A percentile compares a stretch with the other conserved stretches of the same genome.
These are phyloP conservation scores for Chamaenerion angustifolium DNA, from an alignment of 345 rosid genomes.

Conservation along the genomic window DNA sequence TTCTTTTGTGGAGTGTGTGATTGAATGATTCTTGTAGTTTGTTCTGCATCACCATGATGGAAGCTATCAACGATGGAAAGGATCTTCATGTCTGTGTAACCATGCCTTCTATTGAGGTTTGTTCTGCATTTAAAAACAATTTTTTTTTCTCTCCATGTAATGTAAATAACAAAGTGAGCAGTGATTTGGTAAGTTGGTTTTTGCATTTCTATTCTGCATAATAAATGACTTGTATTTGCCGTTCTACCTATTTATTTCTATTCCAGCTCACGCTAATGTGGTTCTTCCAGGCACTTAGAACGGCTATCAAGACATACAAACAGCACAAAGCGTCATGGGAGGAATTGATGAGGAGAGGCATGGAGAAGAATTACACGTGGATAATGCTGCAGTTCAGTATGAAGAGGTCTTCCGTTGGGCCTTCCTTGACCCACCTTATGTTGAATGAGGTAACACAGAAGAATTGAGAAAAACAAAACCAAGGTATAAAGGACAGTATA, in stretches of 20 bases:
- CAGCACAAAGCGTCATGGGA: conserved; percentile 68
- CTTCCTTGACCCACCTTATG: conserved; percentile 57
- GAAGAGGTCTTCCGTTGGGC: conserved; percentile 87
- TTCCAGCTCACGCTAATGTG: too few relatives aligned
- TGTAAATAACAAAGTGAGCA: too few relatives aligned
- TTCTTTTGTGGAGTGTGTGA: too few relatives aligned
- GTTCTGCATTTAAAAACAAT: background rate
- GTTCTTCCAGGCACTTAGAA: conserved; percentile 39
- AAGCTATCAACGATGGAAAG: conserved; percentile 59
- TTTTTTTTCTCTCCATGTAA: background rate
- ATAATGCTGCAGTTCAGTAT: conserved; percentile 72
- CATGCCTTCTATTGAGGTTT: conserved; percentile 80
- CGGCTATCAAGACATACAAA: conserved; percentile 53
- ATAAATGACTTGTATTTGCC: too few relatives aligned
- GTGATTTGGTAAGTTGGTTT: too few relatives aligned
- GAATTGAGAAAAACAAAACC: background rate
- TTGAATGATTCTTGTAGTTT: too few relatives aligned
- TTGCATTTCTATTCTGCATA: too few relatives aligned
- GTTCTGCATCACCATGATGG: conserved; percentile 91
- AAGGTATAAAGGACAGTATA: too few relatives aligned
- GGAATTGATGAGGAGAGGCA: conserved; percentile 71
- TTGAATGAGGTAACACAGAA: conserved; percentile 14
- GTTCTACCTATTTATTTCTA: too few relatives aligned
- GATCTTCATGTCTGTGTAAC: conserved; percentile 73
- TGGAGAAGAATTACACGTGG: conserved; percentile 57